Evolutionary conservation across 257 asterid genomes (phyloP), one percentile per base, ranked within the genome.

Genomic region (Agastache rugosa): DNA sequence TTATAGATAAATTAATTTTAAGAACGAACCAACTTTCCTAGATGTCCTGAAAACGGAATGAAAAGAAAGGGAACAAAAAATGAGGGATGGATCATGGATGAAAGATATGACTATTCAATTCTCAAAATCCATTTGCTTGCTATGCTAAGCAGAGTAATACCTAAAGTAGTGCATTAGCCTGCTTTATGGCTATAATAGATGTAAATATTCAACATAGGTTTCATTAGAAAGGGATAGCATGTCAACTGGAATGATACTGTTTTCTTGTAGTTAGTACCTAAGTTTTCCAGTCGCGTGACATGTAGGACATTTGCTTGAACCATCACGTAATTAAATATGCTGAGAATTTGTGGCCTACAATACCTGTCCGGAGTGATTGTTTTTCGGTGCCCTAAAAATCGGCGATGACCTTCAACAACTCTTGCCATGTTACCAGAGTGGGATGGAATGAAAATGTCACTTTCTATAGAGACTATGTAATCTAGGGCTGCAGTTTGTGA

Each of bases 361-460:
- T 78, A 91, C 97, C 96, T 90, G 85, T 90, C 97, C 0, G 97
- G 98, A 80, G 96, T 90, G 67, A 88, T 86, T 56, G 98, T 90
- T 81, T 85, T 90, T 31, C 85, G 84, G 69, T 91, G 97, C 77
- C 96, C 92, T 69, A 88, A 79, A 83, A 88, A 91, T 82, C 97
- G 83, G 11, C 97, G 90, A 87, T 94, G 97, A 62, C 98, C 98
- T 83, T 94, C 98, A 73, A 94, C 97, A 35, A 86, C 80, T 82
- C 90, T 90, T 73, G 98, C 98, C 98, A 94, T 94, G 86, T 92
- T 90, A 61, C 98, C 98, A 8, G 94, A 87, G 78, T 94, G 93
- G 41, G 98, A 91, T 35, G 98, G 95, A 79, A 92, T 53, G 64
- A 94, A 94, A 75, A 94, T 87, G 47, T 94, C 97, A 77, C 97